Evolutionary conservation across 2,329 filamentous ascomycete species (phyloP).

Genomic region (Tolypocladium album): DNA sequence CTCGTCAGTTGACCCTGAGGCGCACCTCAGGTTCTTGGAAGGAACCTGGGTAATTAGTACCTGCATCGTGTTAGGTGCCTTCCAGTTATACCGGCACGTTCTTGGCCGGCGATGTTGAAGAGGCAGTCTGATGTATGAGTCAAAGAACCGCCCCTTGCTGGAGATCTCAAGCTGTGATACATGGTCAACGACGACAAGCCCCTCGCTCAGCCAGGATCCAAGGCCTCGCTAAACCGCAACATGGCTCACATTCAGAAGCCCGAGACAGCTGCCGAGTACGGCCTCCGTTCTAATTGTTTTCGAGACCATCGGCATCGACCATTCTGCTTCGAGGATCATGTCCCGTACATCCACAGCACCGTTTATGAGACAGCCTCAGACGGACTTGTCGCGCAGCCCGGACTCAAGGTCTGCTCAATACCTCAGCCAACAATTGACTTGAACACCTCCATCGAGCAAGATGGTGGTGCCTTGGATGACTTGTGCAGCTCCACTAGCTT

Average conservation of each 20-base stretch:
- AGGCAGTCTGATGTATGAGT: background rate
- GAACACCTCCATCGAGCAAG: background rate
- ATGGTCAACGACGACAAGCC: background rate
- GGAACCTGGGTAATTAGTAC: too few relatives aligned
- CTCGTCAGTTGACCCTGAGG: too few relatives aligned
- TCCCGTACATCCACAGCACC: slow-evolving; percentile 9
- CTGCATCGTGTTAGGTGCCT: background rate
- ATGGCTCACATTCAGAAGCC: background rate
- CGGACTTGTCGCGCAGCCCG: slow-evolving; percentile 11
- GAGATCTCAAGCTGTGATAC: background rate
- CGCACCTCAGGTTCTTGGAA: too few relatives aligned
- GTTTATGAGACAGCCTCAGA: slow-evolving; percentile 2
- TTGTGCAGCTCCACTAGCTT: background rate
- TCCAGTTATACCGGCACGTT: background rate
- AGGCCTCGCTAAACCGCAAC: background rate
- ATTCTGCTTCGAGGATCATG: slow-evolving; percentile 15
- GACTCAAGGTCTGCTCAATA: slow-evolving; percentile 7
- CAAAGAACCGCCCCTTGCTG: background rate
- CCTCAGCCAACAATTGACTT: slow-evolving; percentile 6
- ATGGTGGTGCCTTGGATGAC: background rate
- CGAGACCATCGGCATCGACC: slow-evolving; percentile 10
- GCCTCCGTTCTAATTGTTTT: slow-evolving; percentile 15
- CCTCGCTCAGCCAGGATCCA: background rate
- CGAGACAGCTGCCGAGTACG: slow-evolving; percentile 14
- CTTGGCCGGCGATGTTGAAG: background rate